These are phyloP conservation scores for Cichorium intybus DNA, from an alignment of 140 eudicot species.

Conservation along the genomic window DNA sequence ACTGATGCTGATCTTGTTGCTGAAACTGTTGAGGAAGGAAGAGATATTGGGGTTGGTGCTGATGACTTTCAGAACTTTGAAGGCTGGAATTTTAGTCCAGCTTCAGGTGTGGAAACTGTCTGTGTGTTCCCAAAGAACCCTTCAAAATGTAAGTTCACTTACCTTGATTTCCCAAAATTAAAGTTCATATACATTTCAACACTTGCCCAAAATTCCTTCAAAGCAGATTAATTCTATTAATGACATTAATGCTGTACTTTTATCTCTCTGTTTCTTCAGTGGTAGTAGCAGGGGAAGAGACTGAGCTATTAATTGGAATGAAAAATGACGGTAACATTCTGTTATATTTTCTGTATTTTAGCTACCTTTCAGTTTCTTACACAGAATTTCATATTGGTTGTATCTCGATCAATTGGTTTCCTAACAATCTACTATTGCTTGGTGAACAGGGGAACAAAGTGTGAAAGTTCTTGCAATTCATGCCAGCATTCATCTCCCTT, in stretches of 20 bases:
- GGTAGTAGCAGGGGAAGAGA: slow-evolving; percentile 60
- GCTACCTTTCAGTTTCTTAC: neutral
- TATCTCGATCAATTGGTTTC: too few relatives aligned
- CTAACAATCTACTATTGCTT: slow-evolving; percentile 9
- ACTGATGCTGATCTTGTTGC: slow-evolving; percentile 39
- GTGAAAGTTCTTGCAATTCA: slow-evolving; percentile 54
- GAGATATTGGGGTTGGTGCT: slow-evolving; percentile 20
- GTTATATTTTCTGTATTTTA: neutral
- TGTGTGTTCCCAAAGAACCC: slow-evolving; percentile 89
- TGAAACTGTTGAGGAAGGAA: slow-evolving; percentile 54
- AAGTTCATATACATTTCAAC: neutral
- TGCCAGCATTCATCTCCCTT: slow-evolving; percentile 64
- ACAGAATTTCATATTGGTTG: slow-evolving; percentile 12
- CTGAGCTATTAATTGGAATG: slow-evolving; percentile 62
- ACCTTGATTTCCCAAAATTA: neutral
- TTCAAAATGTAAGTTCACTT: slow-evolving; percentile 47
- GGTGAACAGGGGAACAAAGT: slow-evolving; percentile 44
- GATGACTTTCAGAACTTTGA: slow-evolving; percentile 69
- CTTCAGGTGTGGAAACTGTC: slow-evolving; percentile 84
- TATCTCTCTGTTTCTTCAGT: slow-evolving; percentile 34
- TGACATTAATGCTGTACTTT: neutral
- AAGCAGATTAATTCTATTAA: neutral
- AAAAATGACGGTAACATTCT: slow-evolving; percentile 59
- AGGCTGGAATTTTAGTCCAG: slow-evolving; percentile 55
- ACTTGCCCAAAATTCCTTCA: neutral